Percentiles rank a stretch among this genome's conserved stretches.
phyloP scores from a whole-genome alignment of 2,329 filamentous ascomycete species.

The Blumeria graminis region DNA sequence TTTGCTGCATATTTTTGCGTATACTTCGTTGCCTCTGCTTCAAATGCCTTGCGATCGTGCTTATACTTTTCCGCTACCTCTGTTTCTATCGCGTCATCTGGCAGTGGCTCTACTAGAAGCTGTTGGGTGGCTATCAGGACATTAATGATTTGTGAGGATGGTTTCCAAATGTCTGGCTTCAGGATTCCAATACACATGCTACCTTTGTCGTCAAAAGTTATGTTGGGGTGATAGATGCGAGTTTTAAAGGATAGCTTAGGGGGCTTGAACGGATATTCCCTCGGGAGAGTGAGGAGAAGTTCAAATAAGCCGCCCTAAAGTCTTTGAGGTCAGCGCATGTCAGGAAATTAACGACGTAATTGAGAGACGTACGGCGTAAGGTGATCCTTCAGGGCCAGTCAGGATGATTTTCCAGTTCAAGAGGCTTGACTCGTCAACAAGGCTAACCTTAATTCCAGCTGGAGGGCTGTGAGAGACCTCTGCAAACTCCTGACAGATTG shows the following conservation, averaged over 20 bases:
- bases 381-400: slow-evolving; percentile 38
- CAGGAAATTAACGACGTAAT: background rate
- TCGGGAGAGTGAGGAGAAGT: slow-evolving; percentile 40
- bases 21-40: slow-evolving; percentile 43
- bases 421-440: slow-evolving; percentile 38
- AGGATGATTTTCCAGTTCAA: slow-evolving; percentile 44
- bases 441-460: slow-evolving; percentile 28
- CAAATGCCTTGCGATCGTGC: slow-evolving; percentile 34
- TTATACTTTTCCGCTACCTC: slow-evolving; percentile 45
- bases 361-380: slow-evolving; percentile 30
- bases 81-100: slow-evolving; percentile 47
- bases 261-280: slow-evolving; percentile 51
- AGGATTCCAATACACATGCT: slow-evolving; percentile 53
- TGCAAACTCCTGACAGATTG: slow-evolving; percentile 28
- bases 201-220: slow-evolving; percentile 38
- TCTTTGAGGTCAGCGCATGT: background rate
- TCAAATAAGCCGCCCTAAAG: slow-evolving; percentile 38
- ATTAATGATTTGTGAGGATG: slow-evolving; percentile 38
- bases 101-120: slow-evolving; percentile 40
- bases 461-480: slow-evolving; percentile 31
- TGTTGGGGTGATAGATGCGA: slow-evolving; percentile 56
- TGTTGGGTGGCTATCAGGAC: slow-evolving; percentile 41
- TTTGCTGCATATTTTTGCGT: slow-evolving; percentile 36
- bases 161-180: slow-evolving; percentile 49
- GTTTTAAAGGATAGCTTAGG: slow-evolving; percentile 44